Conservation (phyloP, 2,329 filamentous ascomycete species). For the Sporothrix protearum region DNA sequence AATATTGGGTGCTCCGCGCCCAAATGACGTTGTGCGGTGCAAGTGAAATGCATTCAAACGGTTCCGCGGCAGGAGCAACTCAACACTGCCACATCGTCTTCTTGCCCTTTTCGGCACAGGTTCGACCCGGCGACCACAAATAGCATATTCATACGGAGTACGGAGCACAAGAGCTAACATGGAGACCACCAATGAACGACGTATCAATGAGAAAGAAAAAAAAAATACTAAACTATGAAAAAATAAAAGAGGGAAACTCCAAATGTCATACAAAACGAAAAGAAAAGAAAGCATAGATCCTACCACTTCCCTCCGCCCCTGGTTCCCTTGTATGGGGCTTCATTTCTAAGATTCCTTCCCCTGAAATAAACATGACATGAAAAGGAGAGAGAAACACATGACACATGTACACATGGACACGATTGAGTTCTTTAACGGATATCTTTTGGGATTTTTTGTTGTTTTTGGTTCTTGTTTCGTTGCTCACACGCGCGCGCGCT, state of each 20-base stretch:
- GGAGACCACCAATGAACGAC: too few species aligned
- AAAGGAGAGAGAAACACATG: not conserved
- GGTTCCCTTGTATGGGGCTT: not conserved
- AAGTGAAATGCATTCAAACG: not conserved
- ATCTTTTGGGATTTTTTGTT: not conserved
- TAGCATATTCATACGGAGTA: not conserved
- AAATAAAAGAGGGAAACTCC: constrained; percentile 1
- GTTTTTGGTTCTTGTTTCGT: not conserved
- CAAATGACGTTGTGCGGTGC: not conserved
- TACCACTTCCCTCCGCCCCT: not conserved
- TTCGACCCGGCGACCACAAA: not conserved
- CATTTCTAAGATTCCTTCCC: not conserved
- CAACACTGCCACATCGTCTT: not conserved
- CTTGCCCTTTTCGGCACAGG: not conserved
- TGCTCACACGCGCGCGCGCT: not conserved
- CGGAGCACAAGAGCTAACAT: too few species aligned
- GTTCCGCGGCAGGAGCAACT: not conserved
- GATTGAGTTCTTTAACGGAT: not conserved
- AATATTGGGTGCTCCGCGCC: not conserved
- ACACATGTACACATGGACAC: constrained; percentile 1
- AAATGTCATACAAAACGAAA: not conserved
- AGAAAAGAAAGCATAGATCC: not conserved
- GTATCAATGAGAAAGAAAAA: not conserved
- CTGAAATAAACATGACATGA: not conserved
- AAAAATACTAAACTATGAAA: not conserved